Percentiles rank a stretch among this genome's conserved stretches.
Conservation (phyloP, 345 rosid species). For the Arabidopsis thaliana region DNA sequence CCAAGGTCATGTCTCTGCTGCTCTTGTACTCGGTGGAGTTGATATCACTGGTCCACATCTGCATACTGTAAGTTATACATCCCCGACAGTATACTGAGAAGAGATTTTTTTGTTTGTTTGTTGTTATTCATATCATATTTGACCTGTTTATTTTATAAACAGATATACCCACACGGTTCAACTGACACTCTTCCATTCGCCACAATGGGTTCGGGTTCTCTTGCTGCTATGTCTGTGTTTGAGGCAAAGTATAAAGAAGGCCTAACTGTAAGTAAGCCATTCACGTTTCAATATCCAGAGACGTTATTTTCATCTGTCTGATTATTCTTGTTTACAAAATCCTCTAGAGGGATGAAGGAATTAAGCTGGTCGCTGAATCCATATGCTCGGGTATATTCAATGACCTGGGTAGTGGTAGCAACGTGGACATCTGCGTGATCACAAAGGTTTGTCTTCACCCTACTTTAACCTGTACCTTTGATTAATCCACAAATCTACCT, state of each 20-base stretch:
- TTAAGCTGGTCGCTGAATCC: conserved; percentile 67
- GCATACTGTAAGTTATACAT: conserved; percentile 63
- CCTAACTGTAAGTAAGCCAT: conserved; percentile 60
- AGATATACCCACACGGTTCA: conserved; percentile 92
- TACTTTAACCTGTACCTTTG: background rate
- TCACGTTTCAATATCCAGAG: background rate
- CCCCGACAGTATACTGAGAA: background rate
- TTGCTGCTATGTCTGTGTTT: conserved; percentile 84
- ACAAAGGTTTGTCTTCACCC: conserved; percentile 60
- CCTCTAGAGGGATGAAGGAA: conserved; percentile 74
- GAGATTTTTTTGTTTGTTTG: background rate
- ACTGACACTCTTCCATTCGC: conserved; percentile 85
- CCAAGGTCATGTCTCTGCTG: conserved; percentile 80
- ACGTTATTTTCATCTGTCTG: conserved; percentile 1
- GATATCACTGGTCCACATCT: conserved; percentile 85
- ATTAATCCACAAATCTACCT: background rate
- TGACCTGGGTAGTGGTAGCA: conserved; percentile 90
- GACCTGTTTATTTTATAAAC: conserved; percentile 21
- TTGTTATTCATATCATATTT: conserved; percentile 18
- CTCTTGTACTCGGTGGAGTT: conserved; percentile 89
- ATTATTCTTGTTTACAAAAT: conserved; percentile 25
- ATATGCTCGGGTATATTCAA: conserved; percentile 81
- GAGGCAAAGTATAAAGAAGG: conserved; percentile 85
- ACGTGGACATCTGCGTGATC: conserved; percentile 86
- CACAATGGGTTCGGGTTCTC: conserved; percentile 96